Evolutionary conservation across 306 rosid genomes (phyloP).

Genomic region (Boehmeria nivea): DNA sequence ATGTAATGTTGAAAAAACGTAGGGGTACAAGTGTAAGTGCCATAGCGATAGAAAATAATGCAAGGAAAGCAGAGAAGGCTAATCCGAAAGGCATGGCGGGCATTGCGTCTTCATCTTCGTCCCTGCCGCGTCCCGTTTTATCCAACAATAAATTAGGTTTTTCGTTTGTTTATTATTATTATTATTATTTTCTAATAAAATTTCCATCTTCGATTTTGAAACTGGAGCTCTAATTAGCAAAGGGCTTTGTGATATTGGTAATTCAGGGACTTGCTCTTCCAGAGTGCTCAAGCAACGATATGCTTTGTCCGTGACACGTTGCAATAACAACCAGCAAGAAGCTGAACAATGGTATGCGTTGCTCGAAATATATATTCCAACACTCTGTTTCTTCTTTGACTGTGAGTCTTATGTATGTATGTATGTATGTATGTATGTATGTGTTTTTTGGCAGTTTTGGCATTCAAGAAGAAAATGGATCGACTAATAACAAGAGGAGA

Average conservation of each 20-base stretch:
- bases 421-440: too few relatives aligned
- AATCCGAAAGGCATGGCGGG: conserved; percentile 48
- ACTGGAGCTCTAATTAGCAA: too few relatives aligned
- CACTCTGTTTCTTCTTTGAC: too few relatives aligned
- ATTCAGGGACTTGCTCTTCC: conserved; percentile 7
- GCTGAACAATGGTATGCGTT: background rate
- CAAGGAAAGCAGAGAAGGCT: background rate
- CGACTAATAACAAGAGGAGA: conserved; percentile 36
- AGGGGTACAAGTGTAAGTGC: background rate
- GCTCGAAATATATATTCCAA: too few relatives aligned
- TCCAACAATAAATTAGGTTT: conserved; percentile 6
- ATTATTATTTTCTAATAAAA: too few relatives aligned
- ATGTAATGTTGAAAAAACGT: too few relatives aligned
- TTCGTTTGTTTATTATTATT: background rate
- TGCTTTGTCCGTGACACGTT: background rate
- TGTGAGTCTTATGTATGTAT: too few relatives aligned
- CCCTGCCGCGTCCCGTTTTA: conserved; percentile 21
- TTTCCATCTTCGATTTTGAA: too few relatives aligned
- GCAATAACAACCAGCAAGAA: conserved; percentile 5
- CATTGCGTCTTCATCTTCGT: conserved; percentile 23
- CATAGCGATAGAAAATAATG: background rate
- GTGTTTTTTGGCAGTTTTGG: background rate
- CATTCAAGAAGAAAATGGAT: background rate
- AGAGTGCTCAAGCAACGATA: background rate
- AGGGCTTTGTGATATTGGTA: too few relatives aligned